Evolutionary conservation across 306 rosid genomes (phyloP), one percentile per base, ranked within the genome.

Genomic region (Gillenia trifoliata): DNA sequence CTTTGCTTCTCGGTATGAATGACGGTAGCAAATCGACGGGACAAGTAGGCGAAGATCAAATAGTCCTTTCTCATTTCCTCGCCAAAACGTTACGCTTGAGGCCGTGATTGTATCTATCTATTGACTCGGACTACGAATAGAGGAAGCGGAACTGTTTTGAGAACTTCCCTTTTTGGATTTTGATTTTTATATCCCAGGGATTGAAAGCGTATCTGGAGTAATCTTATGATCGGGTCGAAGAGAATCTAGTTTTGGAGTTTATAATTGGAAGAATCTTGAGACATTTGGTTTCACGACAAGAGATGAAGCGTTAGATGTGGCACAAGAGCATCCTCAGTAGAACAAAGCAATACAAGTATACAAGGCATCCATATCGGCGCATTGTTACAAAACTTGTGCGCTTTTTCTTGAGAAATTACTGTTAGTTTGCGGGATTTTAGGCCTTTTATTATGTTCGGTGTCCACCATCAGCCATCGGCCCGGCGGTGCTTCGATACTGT

Each of bases 1-100:
- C 98, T 86, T 82, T 92, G 85, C 89, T 86, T 81, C 96, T 84
- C 74, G 97, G 97, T 49, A 86, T 85, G 85, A 86, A 85, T 74
- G 96, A 90, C 76, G 94, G 73, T 66, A 75, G 59, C 76, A 60
- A 89, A 86, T 78, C 94, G 96, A 92, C 72, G 85, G 86, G 82
- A 71, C 82, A 73, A 87, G 78, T 74, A 86, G 89, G 82, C 89
- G 79, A 74, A 83, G 97, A 80, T 88, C 98, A 30, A 91, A 79
- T 76, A 89, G 90, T 82, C 98, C 98, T n/a, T 87, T 95, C 92
- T 86, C 98, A 30, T 90, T 92, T 86, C 99, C 99, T 81, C 97
- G 97, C 76, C 99, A 80, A 95, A 89, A 82, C 95, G 99, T 75
- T 94, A n/a, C n/a, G n/a, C 99, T 63, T 83, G 71, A 89, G 97